Evolutionary conservation across 331 rosid species (phyloP).

Genomic region (Saraca asoca): DNA sequence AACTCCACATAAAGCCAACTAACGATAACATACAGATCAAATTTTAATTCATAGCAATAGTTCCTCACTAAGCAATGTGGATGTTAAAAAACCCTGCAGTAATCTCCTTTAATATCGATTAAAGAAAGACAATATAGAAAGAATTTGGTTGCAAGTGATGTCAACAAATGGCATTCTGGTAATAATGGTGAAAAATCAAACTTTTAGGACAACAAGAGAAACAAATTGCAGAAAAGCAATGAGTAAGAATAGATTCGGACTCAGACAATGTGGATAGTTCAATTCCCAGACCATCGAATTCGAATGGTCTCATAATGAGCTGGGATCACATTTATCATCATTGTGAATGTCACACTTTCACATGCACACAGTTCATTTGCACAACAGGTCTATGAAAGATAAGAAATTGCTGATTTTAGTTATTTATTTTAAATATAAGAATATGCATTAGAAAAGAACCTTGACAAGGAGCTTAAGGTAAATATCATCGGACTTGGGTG

Average conservation of each 20-base stretch:
- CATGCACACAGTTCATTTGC: neutral
- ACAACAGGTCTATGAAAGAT: neutral
- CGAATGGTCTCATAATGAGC: constrained; percentile 48
- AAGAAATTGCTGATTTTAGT: neutral
- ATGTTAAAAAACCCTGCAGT: constrained; percentile 6
- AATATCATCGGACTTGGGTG: constrained; percentile 81
- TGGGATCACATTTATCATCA: constrained; percentile 57
- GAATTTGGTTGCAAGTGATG: neutral
- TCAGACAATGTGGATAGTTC: constrained; percentile 45
- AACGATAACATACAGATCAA: neutral
- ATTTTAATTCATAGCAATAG: neutral
- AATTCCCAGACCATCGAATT: constrained; percentile 36
- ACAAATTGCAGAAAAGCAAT: neutral
- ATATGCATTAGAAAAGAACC: constrained; percentile 16
- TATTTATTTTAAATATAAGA: neutral
- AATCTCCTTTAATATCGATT: constrained; percentile 41
- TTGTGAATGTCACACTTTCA: neutral
- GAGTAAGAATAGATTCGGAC: neutral
- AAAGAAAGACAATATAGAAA: neutral
- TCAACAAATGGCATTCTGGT: neutral
- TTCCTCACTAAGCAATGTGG: neutral
- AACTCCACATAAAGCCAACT: neutral
- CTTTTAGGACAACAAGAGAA: no score
- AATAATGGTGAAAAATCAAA: no score
- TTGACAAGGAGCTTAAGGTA: constrained; percentile 59